Conservation (phyloP, 306 rosid genomes). For the Malus asiatica region DNA sequence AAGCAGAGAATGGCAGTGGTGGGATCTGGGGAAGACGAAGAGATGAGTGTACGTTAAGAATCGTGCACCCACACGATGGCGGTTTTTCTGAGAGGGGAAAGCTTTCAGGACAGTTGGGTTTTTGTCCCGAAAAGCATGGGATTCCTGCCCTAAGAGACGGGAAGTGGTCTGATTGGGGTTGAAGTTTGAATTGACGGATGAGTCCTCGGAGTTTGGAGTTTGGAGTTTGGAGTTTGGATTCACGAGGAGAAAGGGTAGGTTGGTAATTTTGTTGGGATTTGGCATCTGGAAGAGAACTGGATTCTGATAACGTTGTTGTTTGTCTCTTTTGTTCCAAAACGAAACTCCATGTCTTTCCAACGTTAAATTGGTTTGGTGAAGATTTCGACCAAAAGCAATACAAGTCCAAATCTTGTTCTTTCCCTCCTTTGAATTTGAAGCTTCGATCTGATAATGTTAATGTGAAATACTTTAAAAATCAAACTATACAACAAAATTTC, state of each 20-base stretch:
- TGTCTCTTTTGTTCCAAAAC: not conserved
- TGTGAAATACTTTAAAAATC: no score
- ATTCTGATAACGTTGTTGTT: not conserved
- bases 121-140: constrained; percentile 6
- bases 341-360: not conserved
- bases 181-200: not conserved
- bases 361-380: not conserved
- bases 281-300: not conserved
- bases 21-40: constrained; percentile 49
- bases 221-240: not conserved
- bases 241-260: not conserved
- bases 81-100: not conserved
- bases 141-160: constrained; percentile 9
- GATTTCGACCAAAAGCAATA: no score
- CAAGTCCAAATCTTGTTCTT: no score
- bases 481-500: no score
- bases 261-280: not conserved
- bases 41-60: constrained; percentile 55
- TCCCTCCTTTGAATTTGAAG: no score
- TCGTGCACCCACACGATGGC: constrained; percentile 15
- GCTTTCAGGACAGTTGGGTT: not conserved
- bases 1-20: constrained; percentile 16
- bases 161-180: not conserved
- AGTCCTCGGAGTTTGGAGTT: not conserved
- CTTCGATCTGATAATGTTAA: no score